These are phyloP conservation scores for Aspergillus versicolor DNA, from an alignment of 2,329 filamentous ascomycete species.

Conservation along the genomic window DNA sequence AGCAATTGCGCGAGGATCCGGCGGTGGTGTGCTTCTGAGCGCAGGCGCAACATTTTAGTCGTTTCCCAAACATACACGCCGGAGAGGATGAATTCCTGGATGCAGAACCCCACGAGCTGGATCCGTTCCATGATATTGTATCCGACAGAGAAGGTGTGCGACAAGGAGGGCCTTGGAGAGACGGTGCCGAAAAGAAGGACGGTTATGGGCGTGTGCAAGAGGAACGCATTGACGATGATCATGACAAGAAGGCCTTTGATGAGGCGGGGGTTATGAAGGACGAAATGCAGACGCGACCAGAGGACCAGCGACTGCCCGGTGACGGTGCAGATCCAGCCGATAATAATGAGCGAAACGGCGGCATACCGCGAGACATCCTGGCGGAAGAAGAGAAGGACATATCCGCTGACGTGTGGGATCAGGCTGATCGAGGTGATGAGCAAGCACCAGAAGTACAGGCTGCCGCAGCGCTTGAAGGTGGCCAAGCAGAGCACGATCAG, in stretches of 20 bases:
- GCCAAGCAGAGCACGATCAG: slow-evolving; percentile 43
- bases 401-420: slow-evolving; percentile 39
- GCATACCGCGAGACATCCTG: slow-evolving; percentile 27
- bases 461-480: slow-evolving; percentile 41
- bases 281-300: slow-evolving; percentile 45
- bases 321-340: slow-evolving; percentile 44
- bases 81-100: slow-evolving; percentile 53
- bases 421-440: slow-evolving; percentile 38
- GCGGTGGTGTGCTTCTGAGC: slow-evolving; percentile 18
- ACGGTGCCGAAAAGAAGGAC: slow-evolving; percentile 37
- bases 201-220: slow-evolving; percentile 40
- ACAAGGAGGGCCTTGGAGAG: slow-evolving; percentile 16
- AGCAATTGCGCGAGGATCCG: slow-evolving; percentile 47
- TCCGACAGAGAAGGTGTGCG: slow-evolving; percentile 9
- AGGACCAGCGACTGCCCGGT: slow-evolving; percentile 46
- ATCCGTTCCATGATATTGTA: slow-evolving; percentile 49
- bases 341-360: slow-evolving; percentile 33
- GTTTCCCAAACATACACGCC: slow-evolving; percentile 51
- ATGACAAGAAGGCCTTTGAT: slow-evolving; percentile 37
- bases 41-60: slow-evolving; percentile 41
- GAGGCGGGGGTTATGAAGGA: slow-evolving; percentile 32
- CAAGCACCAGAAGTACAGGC: slow-evolving; percentile 48
- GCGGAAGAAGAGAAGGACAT: slow-evolving; percentile 41
- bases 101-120: slow-evolving; percentile 52
- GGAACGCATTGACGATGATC: slow-evolving; percentile 41